Evolutionary conservation across 208 protist genomes (phyloP).

Genomic region (Trypanosoma avium): DNA sequence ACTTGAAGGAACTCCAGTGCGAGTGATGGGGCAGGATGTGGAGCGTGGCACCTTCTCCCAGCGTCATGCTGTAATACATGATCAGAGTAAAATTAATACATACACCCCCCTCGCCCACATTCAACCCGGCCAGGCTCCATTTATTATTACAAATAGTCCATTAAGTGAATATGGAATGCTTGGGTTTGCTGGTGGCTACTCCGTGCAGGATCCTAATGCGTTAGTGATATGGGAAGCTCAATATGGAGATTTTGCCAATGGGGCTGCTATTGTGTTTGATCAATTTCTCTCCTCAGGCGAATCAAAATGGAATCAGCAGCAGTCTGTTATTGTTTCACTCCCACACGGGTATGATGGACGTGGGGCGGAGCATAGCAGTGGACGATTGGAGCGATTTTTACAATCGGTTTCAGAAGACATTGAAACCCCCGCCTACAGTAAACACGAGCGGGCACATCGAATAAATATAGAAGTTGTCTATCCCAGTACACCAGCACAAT

Average conservation of each 20-base stretch:
- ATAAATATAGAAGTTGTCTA: constrained; percentile 93
- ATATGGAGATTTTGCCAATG: constrained; percentile 99
- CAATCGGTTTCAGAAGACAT: constrained; percentile 95
- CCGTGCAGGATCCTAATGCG: constrained; percentile 92
- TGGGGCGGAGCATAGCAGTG: constrained; percentile 97
- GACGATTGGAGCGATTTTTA: constrained; percentile 98
- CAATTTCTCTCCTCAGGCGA: constrained; percentile 95
- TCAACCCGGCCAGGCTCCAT: constrained; percentile 60
- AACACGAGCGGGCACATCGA: constrained; percentile 65
- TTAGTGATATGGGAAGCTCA: constrained; percentile 99
- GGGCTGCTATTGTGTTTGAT: constrained; percentile 98
- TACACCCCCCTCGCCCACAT: constrained; percentile 88
- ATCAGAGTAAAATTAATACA: constrained; percentile 76
- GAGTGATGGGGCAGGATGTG: constrained; percentile 95
- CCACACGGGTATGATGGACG: constrained; percentile 98
- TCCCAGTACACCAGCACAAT: constrained; percentile 97
- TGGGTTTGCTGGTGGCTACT: constrained; percentile 97
- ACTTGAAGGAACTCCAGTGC: constrained; percentile 94
- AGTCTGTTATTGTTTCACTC: constrained; percentile 95
- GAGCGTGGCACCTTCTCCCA: constrained; percentile 98
- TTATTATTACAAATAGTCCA: constrained; percentile 93
- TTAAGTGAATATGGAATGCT: constrained; percentile 97
- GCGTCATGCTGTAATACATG: constrained; percentile 95
- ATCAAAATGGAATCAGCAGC: constrained; percentile 98
- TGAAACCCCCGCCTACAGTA: constrained; percentile 73